Evolutionary conservation across 2,329 filamentous ascomycete genomes (phyloP).

Genomic region (Pyricularia sp.): DNA sequence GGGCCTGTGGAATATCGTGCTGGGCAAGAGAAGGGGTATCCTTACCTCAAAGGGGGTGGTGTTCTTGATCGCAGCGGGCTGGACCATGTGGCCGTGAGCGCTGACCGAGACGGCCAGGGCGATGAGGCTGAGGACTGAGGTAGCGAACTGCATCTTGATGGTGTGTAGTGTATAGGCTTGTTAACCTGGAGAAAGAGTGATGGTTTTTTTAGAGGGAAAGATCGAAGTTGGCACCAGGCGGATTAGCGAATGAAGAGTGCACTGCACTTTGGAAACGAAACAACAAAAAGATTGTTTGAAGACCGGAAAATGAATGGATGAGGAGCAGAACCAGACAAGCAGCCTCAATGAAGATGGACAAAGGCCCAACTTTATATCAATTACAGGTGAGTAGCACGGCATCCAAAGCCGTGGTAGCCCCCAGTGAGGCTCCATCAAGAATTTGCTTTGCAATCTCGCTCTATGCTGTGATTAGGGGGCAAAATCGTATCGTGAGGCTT

Average conservation of each 20-base stretch:
- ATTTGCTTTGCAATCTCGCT: not conserved
- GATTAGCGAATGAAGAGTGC: not conserved
- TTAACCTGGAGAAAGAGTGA: not conserved
- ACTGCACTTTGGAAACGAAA: constrained; percentile 1
- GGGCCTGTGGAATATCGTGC: not conserved
- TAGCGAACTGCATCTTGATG: constrained; percentile 2
- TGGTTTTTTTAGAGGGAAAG: not conserved
- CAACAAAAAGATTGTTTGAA: not conserved
- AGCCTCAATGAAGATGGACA: not conserved
- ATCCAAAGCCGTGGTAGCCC: not conserved
- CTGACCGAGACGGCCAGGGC: constrained; percentile 3
- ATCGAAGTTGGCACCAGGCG: not conserved
- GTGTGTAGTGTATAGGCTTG: too few species aligned
- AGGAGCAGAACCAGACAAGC: not conserved
- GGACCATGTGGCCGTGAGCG: not conserved
- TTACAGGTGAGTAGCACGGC: not conserved
- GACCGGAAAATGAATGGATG: not conserved
- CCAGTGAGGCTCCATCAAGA: not conserved
- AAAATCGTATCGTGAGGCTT: not conserved
- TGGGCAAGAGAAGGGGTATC: not conserved
- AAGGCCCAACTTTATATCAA: not conserved
- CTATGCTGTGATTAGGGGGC: not conserved
- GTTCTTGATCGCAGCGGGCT: not conserved
- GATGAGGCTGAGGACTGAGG: not conserved
- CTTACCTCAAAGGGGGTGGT: not conserved